Evolutionary conservation across 805 yeast genomes (phyloP), one percentile per base, ranked within the genome.

Genomic region (Zygoascus biomembranicola): DNA sequence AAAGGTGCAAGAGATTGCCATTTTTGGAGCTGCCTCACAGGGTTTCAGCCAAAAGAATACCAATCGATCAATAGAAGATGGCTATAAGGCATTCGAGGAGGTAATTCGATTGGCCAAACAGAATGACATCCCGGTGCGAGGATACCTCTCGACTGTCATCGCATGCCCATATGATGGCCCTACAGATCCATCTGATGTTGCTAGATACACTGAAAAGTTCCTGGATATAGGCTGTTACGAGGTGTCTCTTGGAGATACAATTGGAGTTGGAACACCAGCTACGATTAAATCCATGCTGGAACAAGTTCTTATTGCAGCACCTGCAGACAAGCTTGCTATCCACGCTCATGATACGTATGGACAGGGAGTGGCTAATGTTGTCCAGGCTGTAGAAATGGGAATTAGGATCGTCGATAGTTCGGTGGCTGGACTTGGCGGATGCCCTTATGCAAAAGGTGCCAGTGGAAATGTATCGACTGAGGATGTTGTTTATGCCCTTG

Each of bases 281-380:
- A 54, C 60, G 26, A 55, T 63, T 20, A 65, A 58, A 42, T 49
- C 47, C 35, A 57, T 66, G 67, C 55, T 64, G 19, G 46, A 52
- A 3, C 61, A 61, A 41, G 66, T 64, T 5, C 28, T 59, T 26
- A 47, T 47, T 37, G 55, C 52, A 1, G 63, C 59, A 6, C 63
- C 66, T 1, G 55, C 55, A 1, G 56, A 57, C 6, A 50, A 48
- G 42, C 53, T 66, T 9, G 69, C 69, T 11, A 62, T 64, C 28
- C 69, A 66, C 52, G 69, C 69, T 8, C 69, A 66, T 48, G 67
- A 66, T 42, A 66, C 69, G 5, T 64, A 65, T 35, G 69, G 69
- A 32, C 69, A 66, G 52, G 69, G 68, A 14, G 68, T 66, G 6
- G 64, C 67, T 43, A 66, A 66, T 52, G 65, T 61, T 10, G 47